These are phyloP conservation scores for Xylaria castorea DNA, from an alignment of 495 filamentous ascomycete species.

Conservation along the genomic window DNA sequence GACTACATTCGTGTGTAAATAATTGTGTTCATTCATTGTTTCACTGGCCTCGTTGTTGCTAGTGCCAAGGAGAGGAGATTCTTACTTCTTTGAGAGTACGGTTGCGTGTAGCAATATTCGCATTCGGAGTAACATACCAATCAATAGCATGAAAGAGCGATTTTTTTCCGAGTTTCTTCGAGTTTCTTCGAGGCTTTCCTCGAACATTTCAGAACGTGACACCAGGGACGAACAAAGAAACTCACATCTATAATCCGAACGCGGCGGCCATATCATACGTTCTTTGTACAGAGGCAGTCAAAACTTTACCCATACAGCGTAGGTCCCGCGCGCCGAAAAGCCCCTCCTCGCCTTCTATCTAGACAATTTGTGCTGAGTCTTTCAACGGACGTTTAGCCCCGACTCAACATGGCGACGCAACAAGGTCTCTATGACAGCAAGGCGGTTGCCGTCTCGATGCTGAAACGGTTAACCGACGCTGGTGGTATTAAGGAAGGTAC, in stretches of 20 bases:
- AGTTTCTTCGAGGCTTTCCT: neutral
- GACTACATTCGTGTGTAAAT: neutral
- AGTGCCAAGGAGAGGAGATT: neutral
- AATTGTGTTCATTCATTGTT: neutral
- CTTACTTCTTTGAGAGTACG: constrained; percentile 1
- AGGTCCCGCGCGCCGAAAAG: neutral
- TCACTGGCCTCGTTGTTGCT: neutral
- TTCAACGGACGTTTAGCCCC: neutral
- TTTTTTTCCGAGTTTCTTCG: neutral
- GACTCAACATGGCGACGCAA: constrained; percentile 14
- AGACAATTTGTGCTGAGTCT: neutral
- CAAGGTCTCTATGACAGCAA: neutral
- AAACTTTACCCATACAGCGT: constrained; percentile 18
- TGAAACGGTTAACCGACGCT: neutral
- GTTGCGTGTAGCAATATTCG: constrained; percentile 8
- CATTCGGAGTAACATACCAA: neutral
- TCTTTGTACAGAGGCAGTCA: constrained; percentile 21
- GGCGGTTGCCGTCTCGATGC: neutral
- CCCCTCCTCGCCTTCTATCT: neutral
- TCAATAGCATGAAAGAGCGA: neutral
- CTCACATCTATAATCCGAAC: neutral
- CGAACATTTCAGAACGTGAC: neutral
- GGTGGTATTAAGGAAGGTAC: neutral
- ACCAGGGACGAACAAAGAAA: constrained; percentile 16
- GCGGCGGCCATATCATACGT: neutral